These are phyloP conservation scores for Ceriops tagal DNA, from an alignment of 345 rosid genomes.

Conservation along the genomic window DNA sequence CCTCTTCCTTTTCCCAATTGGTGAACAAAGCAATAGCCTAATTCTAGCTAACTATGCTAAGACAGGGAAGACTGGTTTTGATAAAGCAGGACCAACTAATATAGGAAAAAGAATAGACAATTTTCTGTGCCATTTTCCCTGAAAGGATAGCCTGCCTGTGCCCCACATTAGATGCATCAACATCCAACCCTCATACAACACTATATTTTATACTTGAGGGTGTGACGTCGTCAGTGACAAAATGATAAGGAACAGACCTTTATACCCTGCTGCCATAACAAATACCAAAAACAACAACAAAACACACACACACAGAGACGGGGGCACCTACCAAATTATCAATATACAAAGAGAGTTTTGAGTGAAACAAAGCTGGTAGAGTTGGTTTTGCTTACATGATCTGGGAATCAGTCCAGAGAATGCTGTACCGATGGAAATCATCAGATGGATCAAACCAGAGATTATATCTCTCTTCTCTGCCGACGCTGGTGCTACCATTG, in stretches of 20 bases:
- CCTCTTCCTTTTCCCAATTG: not conserved
- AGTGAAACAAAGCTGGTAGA: not conserved
- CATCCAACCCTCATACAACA: slow-evolving; percentile 16
- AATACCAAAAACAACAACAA: not conserved
- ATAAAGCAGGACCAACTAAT: slow-evolving; percentile 24
- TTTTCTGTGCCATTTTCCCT: slow-evolving; percentile 10
- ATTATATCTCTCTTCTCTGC: slow-evolving; percentile 92
- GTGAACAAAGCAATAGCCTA: slow-evolving; percentile 19
- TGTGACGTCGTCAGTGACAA: slow-evolving; percentile 12
- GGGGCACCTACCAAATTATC: not conserved
- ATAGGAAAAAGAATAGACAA: slow-evolving; percentile 24
- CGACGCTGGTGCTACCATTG: slow-evolving; percentile 81
- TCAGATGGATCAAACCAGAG: slow-evolving; percentile 99
- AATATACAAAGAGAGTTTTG: not conserved
- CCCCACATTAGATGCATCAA: slow-evolving; percentile 16
- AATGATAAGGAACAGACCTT: slow-evolving; percentile 3
- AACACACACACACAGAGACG: not conserved
- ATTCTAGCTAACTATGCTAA: not conserved
- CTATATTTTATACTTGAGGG: slow-evolving; percentile 11
- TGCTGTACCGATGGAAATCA: slow-evolving; percentile 83
- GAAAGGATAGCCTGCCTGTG: slow-evolving; percentile 18
- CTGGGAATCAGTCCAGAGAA: slow-evolving; percentile 90
- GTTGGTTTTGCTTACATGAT: slow-evolving; percentile 59
- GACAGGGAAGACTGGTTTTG: slow-evolving; percentile 18
- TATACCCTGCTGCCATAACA: not conserved